A percentile compares a stretch with the other conserved stretches of the same genome.
Conservation (phyloP, 2,329 filamentous ascomycete species). For the Cryoendolithus antarcticus region DNA sequence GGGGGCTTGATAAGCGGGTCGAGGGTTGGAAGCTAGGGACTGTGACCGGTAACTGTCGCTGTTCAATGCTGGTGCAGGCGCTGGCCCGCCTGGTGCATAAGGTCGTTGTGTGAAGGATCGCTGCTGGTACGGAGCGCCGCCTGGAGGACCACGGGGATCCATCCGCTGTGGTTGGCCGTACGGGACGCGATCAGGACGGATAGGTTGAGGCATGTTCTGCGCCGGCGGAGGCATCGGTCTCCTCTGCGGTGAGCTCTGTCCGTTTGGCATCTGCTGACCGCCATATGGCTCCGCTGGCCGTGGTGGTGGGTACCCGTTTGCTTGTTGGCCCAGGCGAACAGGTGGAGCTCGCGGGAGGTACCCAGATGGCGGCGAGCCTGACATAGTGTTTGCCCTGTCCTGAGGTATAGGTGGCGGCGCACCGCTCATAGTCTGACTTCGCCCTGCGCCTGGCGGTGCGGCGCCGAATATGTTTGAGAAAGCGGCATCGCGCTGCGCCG, state of each 20-base stretch:
- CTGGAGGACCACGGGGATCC: slow-evolving; percentile 44
- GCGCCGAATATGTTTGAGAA: slow-evolving; percentile 94
- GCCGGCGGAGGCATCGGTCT: slow-evolving; percentile 25
- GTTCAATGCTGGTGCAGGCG: slow-evolving; percentile 48
- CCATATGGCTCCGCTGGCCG: slow-evolving; percentile 1
- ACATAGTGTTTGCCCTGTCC: slow-evolving; percentile 64
- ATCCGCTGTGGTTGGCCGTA: slow-evolving; percentile 62
- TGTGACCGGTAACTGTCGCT: slow-evolving; percentile 84
- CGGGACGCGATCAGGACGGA: slow-evolving; percentile 51
- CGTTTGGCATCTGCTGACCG: slow-evolving; percentile 1
- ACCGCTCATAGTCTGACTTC: slow-evolving; percentile 91
- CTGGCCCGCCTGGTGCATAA: slow-evolving; percentile 15
- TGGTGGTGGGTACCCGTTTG: slow-evolving; percentile 23
- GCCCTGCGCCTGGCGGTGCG: slow-evolving; percentile 62
- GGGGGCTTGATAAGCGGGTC: slow-evolving; percentile 59
- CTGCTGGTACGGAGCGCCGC: slow-evolving; percentile 32
- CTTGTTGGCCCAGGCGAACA: slow-evolving; percentile 30
- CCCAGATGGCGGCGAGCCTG: slow-evolving; percentile 28
- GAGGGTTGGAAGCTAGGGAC: slow-evolving; percentile 66
- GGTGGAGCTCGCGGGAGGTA: slow-evolving; percentile 54
- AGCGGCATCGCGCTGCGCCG: slow-evolving; percentile 74
- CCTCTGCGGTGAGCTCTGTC: slow-evolving; percentile 29
- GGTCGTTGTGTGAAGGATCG: slow-evolving; percentile 22
- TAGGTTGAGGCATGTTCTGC: slow-evolving; percentile 48
- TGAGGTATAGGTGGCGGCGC: slow-evolving; percentile 50